These are phyloP conservation scores for Nepenthes gracilis DNA, from an alignment of 148 eudicot species.

Conservation along the genomic window DNA sequence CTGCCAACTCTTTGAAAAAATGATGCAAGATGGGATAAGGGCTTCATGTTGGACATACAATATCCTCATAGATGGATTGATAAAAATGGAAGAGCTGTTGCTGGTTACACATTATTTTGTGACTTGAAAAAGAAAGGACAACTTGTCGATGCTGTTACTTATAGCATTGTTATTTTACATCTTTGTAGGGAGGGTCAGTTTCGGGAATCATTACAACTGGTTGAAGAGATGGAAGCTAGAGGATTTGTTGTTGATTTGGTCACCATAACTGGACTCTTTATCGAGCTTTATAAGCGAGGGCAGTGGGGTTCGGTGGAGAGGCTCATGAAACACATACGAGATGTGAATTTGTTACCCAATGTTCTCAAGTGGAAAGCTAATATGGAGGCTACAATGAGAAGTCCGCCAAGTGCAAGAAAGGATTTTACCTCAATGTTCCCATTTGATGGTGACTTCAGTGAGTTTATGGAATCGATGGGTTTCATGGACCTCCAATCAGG, in stretches of 20 bases:
- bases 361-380: slow-evolving; percentile 64
- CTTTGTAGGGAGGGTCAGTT: slow-evolving; percentile 50
- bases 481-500: slow-evolving; percentile 12
- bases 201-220: slow-evolving; percentile 46
- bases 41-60: slow-evolving; percentile 74
- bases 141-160: slow-evolving; percentile 70
- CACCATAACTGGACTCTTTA: slow-evolving; percentile 55
- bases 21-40: slow-evolving; percentile 62
- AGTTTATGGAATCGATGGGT: slow-evolving; percentile 26
- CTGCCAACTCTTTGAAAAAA: slow-evolving; percentile 69
- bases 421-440: slow-evolving; percentile 72
- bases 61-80: slow-evolving; percentile 72
- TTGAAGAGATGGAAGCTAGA: slow-evolving; percentile 76
- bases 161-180: slow-evolving; percentile 61
- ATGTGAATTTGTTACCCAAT: slow-evolving; percentile 38
- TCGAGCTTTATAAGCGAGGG: slow-evolving; percentile 44
- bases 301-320: slow-evolving; percentile 52
- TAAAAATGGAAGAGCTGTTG: slow-evolving; percentile 58
- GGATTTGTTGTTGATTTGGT: slow-evolving; percentile 80
- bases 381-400: slow-evolving; percentile 56
- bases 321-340: slow-evolving; percentile 65
- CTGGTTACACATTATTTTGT: slow-evolving; percentile 55
- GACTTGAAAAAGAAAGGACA: slow-evolving; percentile 75
- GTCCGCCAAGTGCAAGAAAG: slow-evolving; percentile 30
- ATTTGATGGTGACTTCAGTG: slow-evolving; percentile 31